phyloP scores from a whole-genome alignment of 176 grass and related monocot genomes.

The Aegilops umbellulata region DNA sequence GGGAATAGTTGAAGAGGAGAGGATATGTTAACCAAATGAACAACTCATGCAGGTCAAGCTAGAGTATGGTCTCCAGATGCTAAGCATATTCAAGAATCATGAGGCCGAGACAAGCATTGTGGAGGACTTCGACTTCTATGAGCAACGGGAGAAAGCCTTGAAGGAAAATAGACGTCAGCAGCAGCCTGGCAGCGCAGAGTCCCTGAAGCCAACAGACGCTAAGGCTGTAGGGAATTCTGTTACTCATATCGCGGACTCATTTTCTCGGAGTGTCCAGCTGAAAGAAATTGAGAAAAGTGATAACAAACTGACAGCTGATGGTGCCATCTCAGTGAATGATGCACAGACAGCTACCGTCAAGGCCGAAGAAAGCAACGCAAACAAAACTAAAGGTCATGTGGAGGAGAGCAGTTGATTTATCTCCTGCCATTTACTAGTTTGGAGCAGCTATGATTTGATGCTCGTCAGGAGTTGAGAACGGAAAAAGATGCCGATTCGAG shows the following conservation, averaged over 20 bases:
- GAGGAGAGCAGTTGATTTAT: conserved; percentile 39
- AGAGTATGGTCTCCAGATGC: conserved; percentile 83
- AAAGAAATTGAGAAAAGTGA: conserved; percentile 35
- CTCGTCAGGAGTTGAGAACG: conserved; percentile 25
- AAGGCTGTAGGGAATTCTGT: conserved; percentile 37
- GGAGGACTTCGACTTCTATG: conserved; percentile 88
- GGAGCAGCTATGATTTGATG: conserved; percentile 26
- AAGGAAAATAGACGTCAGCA: conserved; percentile 76
- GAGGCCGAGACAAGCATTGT: conserved; percentile 64
- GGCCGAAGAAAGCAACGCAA: conserved; percentile 40
- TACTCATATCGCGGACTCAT: conserved; percentile 46
- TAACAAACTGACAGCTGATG: conserved; percentile 23
- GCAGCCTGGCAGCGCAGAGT: conserved; percentile 42
- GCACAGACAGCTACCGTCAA: conserved; percentile 17
- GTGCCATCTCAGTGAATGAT: conserved; percentile 18
- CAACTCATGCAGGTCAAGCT: conserved; percentile 68
- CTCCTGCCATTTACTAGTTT: conserved; percentile 32
- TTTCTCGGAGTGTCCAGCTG: conserved; percentile 52
- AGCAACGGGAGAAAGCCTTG: conserved; percentile 88
- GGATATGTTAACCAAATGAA: neutral
- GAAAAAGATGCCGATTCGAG: conserved; percentile 28
- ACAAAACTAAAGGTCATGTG: neutral
- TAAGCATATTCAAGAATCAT: conserved; percentile 84
- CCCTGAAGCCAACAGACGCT: conserved; percentile 30
- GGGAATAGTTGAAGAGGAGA: conserved; percentile 6